Conservation (phyloP, 495 filamentous ascomycete species). For the Penicillium antarcticum region DNA sequence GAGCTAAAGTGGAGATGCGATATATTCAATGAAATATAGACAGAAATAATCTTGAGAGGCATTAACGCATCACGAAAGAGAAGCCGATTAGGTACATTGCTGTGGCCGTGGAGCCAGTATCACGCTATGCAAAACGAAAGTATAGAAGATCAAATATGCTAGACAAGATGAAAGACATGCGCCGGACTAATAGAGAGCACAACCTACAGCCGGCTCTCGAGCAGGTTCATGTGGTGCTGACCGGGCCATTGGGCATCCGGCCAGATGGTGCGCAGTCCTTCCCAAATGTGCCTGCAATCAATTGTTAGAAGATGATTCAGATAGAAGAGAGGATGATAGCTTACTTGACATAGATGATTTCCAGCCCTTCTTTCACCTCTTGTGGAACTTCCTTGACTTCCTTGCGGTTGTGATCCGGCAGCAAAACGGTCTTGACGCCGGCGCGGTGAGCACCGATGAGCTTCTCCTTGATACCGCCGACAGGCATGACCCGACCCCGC, state of each 20-base stretch:
- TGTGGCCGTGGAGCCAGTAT: constrained; percentile 4
- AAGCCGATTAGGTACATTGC: constrained; percentile 8
- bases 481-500: constrained; percentile 80
- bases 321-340: constrained; percentile 21
- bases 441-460: constrained; percentile 90
- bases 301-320: constrained; percentile 13
- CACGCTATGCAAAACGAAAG: constrained; percentile 27
- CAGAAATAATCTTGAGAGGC: constrained; percentile 3
- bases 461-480: constrained; percentile 98
- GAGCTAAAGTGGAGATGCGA: neutral
- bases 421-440: constrained; percentile 89
- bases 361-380: constrained; percentile 83
- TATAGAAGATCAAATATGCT: constrained; percentile 2
- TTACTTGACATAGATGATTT: constrained; percentile 86
- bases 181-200: neutral
- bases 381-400: constrained; percentile 88
- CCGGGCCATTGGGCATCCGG: constrained; percentile 77
- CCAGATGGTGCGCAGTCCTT: constrained; percentile 80
- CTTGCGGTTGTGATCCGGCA: constrained; percentile 86
- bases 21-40: constrained; percentile 13
- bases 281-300: constrained; percentile 72
- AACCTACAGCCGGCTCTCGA: constrained; percentile 58
- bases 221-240: constrained; percentile 58
- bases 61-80: constrained; percentile 4
- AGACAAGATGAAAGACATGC: neutral